A percentile compares a stretch with the other conserved stretches of the same genome.
phyloP scores from a whole-genome alignment of 23 red algal species.

The Chondrus crispus region DNA sequence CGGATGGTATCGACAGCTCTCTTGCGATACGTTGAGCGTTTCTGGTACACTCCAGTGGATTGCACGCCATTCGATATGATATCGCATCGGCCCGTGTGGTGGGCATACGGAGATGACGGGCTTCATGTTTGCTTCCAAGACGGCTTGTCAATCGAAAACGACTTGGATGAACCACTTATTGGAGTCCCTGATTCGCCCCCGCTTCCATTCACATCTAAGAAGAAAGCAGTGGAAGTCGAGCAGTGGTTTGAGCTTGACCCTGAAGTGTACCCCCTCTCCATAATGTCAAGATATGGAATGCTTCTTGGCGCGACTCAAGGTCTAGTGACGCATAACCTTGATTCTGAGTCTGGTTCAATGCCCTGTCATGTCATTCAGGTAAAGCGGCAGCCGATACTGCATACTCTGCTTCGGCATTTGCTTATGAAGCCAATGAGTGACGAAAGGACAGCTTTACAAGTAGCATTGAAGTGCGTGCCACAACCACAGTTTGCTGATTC shows the following conservation, averaged over 20 bases:
- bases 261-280: conserved; percentile 76
- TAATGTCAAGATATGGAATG: conserved; percentile 66
- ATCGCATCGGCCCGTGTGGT: conserved; percentile 64
- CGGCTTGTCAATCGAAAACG: conserved; percentile 13
- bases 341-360: background rate
- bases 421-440: conserved; percentile 59
- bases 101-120: conserved; percentile 90
- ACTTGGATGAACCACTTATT: conserved; percentile 35
- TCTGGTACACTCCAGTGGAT: conserved; percentile 76
- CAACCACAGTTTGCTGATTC: conserved; percentile 92
- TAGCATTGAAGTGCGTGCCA: conserved; percentile 70
- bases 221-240: conserved; percentile 58
- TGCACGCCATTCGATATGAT: conserved; percentile 64
- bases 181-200: background rate
- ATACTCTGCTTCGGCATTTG: conserved; percentile 74
- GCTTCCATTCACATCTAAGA: background rate
- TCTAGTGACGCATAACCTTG: conserved; percentile 36
- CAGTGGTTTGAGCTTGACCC: conserved; percentile 93
- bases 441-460: conserved; percentile 58
- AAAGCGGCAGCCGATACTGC: conserved; percentile 83
- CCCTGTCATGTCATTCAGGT: conserved; percentile 57
- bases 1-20: conserved; percentile 66
- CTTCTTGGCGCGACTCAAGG: conserved; percentile 74
- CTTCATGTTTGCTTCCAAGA: conserved; percentile 76
- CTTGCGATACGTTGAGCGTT: conserved; percentile 72